These are phyloP conservation scores for Wickerhamiella azymoides DNA, from an alignment of 805 yeast species.

Conservation along the genomic window DNA sequence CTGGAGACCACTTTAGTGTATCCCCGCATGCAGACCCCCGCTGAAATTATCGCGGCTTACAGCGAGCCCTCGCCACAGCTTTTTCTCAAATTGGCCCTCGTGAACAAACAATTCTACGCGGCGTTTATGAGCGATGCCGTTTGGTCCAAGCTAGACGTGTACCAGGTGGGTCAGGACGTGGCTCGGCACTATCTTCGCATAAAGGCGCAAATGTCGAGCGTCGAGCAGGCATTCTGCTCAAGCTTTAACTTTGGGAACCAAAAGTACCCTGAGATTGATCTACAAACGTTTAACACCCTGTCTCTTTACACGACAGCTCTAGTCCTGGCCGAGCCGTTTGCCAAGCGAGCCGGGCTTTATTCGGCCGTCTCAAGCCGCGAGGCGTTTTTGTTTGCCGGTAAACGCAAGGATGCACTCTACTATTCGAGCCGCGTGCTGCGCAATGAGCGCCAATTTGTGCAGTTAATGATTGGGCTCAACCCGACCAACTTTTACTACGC, in stretches of 20 bases:
- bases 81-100: conserved; percentile 1
- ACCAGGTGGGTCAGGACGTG: not conserved
- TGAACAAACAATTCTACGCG: not conserved
- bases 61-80: not conserved
- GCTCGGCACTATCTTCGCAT: not conserved
- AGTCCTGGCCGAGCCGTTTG: not conserved
- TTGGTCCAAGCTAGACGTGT: not conserved
- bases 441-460: not conserved
- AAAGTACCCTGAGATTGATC: not conserved
- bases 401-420: not conserved
- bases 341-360: not conserved
- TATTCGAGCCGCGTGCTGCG: not conserved
- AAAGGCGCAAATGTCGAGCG: not conserved
- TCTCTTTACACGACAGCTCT: not conserved
- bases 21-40: not conserved
- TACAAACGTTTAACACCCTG: not conserved
- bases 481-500: not conserved
- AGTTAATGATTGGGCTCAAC: not conserved
- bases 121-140: conserved; percentile 1
- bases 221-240: not conserved
- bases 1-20: no score
- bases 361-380: not conserved
- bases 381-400: not conserved
- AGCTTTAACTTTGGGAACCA: not conserved
- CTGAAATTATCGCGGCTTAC: not conserved